Base-by-base conservation (phyloP, 495 filamentous ascomycete genomes). In the Trichoderma reesei region DNA sequence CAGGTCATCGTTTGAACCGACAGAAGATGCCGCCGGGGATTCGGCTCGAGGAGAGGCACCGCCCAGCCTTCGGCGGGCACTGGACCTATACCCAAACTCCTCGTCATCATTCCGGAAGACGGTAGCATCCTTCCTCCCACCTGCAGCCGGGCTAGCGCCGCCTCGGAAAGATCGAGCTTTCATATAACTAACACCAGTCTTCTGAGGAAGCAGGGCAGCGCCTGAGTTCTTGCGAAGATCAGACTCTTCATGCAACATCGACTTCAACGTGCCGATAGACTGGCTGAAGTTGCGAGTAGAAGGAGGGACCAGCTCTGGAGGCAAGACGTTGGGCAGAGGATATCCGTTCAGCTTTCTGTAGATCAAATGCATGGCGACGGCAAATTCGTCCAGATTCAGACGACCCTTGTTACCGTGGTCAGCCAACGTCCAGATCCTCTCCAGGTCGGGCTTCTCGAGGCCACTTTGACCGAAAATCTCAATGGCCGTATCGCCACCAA, bases 391-490 rank as follows among this genome's bases (percentile, higher is more conserved):
- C 76, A 98, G 88, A 67, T 99, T 92, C 5, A 99, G 83, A 65
- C 91, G 86, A 13, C 95, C 95, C 70, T 90, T 91, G 75, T 99
- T 96, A 63, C 90, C 84, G 34, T 94, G 86, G 73, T 99, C 95
- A 7, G 93, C 90, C 34, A 99, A 78, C 34, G 94, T 98, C 95
- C 95, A 99, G 66, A 97, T 86, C 38, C 86, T 83, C 78, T 98
- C 95, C 41, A 99, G 78, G 67, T 98, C 94, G 26, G 86, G 75
- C 70, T 92, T 92, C 33, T 91, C 90, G 59, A 98, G 74, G 63
- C 95, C 95, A 78, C 93, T 97, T 74, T 99, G 95, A 16, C 92
- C 89, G 74, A 98, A 92, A 56, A 99, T 96, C 72, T 99, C 95
- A 71, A 99, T 95, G 33, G 93, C 92, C 65, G 92, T 91, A 66